Base-by-base conservation (phyloP, 2,329 filamentous ascomycete genomes). In the Didymella glomerata region DNA sequence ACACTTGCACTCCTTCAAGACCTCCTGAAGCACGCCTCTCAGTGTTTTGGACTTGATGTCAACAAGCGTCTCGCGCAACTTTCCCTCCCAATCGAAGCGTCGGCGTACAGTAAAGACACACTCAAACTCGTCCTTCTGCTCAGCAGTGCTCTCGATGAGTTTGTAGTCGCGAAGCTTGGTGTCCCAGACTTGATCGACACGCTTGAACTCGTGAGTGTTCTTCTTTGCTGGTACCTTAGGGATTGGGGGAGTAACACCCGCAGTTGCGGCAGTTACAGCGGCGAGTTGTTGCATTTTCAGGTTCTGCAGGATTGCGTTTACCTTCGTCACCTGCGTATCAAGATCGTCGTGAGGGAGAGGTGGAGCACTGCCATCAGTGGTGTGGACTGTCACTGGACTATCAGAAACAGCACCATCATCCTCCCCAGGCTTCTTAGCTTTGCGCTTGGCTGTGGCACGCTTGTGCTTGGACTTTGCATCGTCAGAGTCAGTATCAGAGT, bases 1-100 rank as follows among this genome's bases (percentile, higher is more conserved):
- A 16, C 90, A 88, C 71, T 92, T 92, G 69, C 92, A 87, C 20
- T 87, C 88, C 42, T 90, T 90, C 82, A 94, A 88, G 11, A 93
- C 84, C 41, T 88, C 86, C 48, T 85, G 82, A 0, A 94, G 81
- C 22, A 86, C 88, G 62, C 92, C 88, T 8, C 89, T 88, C 3
- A 97, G 82, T 16, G 87, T 79, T 67, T 92, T 92, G 73, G 91
- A 95, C 79, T 93, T 95, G 76, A 97, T 90, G 65, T 96, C 92
- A 48, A 97, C 87, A 14, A 88, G 79, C 0, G 92, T 88, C 48
- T 93, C 70, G 75, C 86, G 82, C 68, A 91, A 93, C 69, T 92
- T 92, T 62, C 92, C 91, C 67, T 95, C 90, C 86, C 86, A 92
- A 74, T 93, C 89, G 73, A 97, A 96, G 14, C 86, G 89, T 54